These are phyloP conservation scores for Lichtheimia corymbifera DNA, from an alignment of 371 early-diverging fungal genomes.

Conservation along the genomic window DNA sequence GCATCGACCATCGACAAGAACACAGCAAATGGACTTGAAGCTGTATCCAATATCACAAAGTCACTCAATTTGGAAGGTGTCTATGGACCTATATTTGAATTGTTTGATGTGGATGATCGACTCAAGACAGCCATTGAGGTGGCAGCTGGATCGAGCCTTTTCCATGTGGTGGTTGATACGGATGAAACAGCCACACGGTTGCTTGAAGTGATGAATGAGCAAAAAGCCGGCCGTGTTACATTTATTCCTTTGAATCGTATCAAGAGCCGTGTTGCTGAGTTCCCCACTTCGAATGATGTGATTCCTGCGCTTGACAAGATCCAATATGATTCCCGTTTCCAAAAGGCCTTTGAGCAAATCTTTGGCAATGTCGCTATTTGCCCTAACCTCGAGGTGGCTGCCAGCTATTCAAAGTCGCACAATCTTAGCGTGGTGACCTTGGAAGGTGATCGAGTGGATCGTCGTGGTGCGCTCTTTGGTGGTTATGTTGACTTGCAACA, in stretches of 20 bases:
- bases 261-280: conserved; percentile 54
- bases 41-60: conserved; percentile 69
- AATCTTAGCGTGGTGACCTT: conserved; percentile 86
- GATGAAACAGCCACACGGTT: conserved; percentile 87
- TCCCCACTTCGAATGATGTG: conserved; percentile 78
- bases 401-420: conserved; percentile 75
- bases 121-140: conserved; percentile 91
- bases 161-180: conserved; percentile 96
- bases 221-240: conserved; percentile 87
- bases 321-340: conserved; percentile 64
- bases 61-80: conserved; percentile 71
- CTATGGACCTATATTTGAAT: conserved; percentile 91
- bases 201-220: conserved; percentile 73
- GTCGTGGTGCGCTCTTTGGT: conserved; percentile 93
- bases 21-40: conserved; percentile 73
- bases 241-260: conserved; percentile 97
- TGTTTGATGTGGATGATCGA: conserved; percentile 85
- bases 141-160: conserved; percentile 88
- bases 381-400: conserved; percentile 82
- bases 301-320: conserved; percentile 82
- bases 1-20: conserved; percentile 79
- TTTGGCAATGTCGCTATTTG: conserved; percentile 93
- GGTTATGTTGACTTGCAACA: conserved; percentile 82
- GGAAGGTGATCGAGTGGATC: conserved; percentile 93
- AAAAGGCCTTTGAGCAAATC: conserved; percentile 79